These are phyloP conservation scores for Babesia ovata DNA, from an alignment of 169 alveolate species.

Conservation along the genomic window DNA sequence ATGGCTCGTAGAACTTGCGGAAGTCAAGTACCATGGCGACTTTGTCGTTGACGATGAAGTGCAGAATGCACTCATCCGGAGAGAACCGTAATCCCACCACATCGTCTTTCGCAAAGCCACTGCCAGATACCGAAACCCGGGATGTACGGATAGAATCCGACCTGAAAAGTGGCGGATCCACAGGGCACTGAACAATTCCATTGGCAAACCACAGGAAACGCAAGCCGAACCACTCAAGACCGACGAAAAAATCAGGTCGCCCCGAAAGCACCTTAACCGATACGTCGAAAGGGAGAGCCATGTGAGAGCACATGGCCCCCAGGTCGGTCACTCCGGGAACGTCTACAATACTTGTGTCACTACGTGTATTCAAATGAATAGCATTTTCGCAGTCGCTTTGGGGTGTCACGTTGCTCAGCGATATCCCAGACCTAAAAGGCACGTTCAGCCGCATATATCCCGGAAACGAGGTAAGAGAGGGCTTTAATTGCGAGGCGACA, in stretches of 20 bases:
- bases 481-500: not conserved
- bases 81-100: constrained; percentile 77
- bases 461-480: not conserved
- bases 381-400: not conserved
- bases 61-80: constrained; percentile 79
- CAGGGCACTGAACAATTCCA: constrained; percentile 75
- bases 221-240: constrained; percentile 60
- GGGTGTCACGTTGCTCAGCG: not conserved
- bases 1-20: constrained; percentile 76
- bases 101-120: constrained; percentile 30
- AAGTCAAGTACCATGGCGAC: constrained; percentile 80
- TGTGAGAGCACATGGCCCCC: constrained; percentile 2
- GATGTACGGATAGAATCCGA: constrained; percentile 43
- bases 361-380: not conserved
- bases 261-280: constrained; percentile 3
- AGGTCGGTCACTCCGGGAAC: not conserved
- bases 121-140: constrained; percentile 30
- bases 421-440: constrained; percentile 23
- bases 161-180: constrained; percentile 70
- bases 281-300: constrained; percentile 23
- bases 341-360: not conserved
- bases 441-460: not conserved
- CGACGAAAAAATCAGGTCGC: constrained; percentile 19
- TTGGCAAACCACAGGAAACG: constrained; percentile 79
- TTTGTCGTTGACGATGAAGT: constrained; percentile 75